Evolutionary conservation across 1,139 yeast species (phyloP), one percentile per base, ranked within the genome.

Genomic region (Saccharomyces hybrid): DNA sequence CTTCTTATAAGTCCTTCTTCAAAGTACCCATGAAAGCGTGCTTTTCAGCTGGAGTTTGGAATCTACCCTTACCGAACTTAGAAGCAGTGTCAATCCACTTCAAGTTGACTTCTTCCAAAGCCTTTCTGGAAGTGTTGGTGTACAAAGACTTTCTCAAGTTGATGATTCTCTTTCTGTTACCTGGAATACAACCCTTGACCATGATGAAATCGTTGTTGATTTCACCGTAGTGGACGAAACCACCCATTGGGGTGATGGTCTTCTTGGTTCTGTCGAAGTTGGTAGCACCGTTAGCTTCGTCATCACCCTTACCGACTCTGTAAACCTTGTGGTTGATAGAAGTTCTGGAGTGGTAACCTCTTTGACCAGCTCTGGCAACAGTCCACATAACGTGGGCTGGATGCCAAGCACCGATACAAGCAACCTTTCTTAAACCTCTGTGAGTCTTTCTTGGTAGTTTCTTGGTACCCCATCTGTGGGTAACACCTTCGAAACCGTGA

Each of bases 401-500:
- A 84, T 93, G 99, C 99, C 99, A 93, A 76, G 99, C 97, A 86
- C 99, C 99, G 75, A 93, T 95, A 90, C 99, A 93, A 76, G 99
- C 99, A 80, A 93, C 99, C 90, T 95, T 95, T 86, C 99, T 90
- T 78, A 91, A 85, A 93, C 99, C 99, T 87, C 98, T 90, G 82
- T 93, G 99, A 78, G 99, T 93, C 96, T 93, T 93, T 85, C 99
- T 90, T 81, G 99, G 99, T 73, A 93, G 84, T 85, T 88, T 90
- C 93, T 91, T 95, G 86, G 99, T 93, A 78, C 99, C 99, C 98
- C 98, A 93, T 88, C 99, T 90, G 90, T 90, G 96, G 83, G 99
- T 95, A 73, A 91, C 98, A 90, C 99, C 99, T 81, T 91, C 99
- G 88, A 87, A 89, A 84, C 99, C 99, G 84, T 93, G 96, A 93